phyloP scores from a whole-genome alignment of 2,329 filamentous ascomycete species.

The Colletotrichum lupini region DNA sequence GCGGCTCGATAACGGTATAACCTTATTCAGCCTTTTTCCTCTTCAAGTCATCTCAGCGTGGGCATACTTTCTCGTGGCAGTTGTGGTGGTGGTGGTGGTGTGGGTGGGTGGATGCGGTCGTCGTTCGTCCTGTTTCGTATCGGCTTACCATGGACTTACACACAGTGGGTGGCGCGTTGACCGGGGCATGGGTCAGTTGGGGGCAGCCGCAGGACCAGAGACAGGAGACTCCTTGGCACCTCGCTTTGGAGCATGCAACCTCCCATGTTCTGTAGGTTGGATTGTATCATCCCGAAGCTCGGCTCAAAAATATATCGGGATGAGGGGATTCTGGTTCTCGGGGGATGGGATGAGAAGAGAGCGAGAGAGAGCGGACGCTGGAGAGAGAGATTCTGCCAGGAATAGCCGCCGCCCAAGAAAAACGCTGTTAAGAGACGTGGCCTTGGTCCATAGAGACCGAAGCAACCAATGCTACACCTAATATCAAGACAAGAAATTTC shows the following conservation, averaged over 20 bases:
- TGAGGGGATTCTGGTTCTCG: background rate
- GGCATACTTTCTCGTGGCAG: constrained; percentile 6
- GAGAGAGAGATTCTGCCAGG: constrained; percentile 6
- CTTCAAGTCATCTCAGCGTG: constrained; percentile 16
- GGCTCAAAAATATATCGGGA: constrained; percentile 17
- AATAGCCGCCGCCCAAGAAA: background rate
- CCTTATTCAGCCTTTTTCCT: background rate
- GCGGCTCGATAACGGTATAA: background rate
- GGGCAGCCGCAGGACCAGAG: background rate
- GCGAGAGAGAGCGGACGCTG: background rate
- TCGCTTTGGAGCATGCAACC: background rate
- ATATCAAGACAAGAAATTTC: constrained; percentile 21
- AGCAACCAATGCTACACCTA: constrained; percentile 30
- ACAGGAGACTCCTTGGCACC: constrained; percentile 20
- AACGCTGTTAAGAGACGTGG: constrained; percentile 22
- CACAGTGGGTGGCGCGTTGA: background rate
- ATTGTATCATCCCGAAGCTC: constrained; percentile 32
- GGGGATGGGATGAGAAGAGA: background rate
- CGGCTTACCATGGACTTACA: background rate
- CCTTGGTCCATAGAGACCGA: constrained; percentile 10
- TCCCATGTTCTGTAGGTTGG: background rate
- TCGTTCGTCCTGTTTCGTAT: constrained; percentile 24
- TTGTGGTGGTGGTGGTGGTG: background rate
- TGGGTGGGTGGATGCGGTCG: background rate
- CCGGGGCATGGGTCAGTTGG: background rate